Base-by-base conservation (phyloP, 768 basidiomycete genomes). In the Trametes elegans region DNA sequence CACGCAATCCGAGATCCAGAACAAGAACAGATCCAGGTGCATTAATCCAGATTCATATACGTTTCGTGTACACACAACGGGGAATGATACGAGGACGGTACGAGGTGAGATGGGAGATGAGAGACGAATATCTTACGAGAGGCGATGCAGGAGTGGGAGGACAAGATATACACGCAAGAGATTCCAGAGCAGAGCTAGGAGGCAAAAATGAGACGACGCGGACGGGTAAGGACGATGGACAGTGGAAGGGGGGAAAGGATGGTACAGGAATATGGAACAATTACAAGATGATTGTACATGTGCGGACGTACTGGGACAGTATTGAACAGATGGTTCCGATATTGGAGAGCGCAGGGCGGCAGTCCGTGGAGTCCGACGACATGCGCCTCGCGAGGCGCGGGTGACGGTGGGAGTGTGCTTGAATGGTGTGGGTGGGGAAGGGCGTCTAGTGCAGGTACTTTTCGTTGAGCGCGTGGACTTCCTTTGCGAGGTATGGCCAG, bases 401-500 rank as follows among this genome's bases (percentile, higher is more conserved):
- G 34, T 35, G 34, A n/a, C 10, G 10, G 34, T 11, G 11, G 34
- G 7, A 23, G n/a, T 11, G 14, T 5, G 9, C 27, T 10, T 18
- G 42, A 28, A 18, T 28, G 26, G 42, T 6, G 27, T 5, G 42
- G 28, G 27, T 44, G 42, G 16, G 2, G 27, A 16, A 6, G 26
- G 3, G 21, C 42, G n/a, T 19, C 49, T 65, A 80, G 49, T 71
- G 73, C 59, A 85, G 66, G 66, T 93, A 94, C 66, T 93, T 91
- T 73, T 92, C 89, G 64, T 94, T 94, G 55, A 93, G 74, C 29
- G 83, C 76, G 64, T 93, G 88, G 49, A 94, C 88, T 74, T 94
- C 90, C 67, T 82, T 84, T 51, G 90, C 86, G 42, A 94, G 78
- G 70, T 82, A 92, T 34, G 90, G 89, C 90, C 91, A 94, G 38